A percentile compares a stretch with the other conserved stretches of the same genome.
Conservation (phyloP, 2,329 filamentous ascomycete genomes). For the Penicillium sp. region DNA sequence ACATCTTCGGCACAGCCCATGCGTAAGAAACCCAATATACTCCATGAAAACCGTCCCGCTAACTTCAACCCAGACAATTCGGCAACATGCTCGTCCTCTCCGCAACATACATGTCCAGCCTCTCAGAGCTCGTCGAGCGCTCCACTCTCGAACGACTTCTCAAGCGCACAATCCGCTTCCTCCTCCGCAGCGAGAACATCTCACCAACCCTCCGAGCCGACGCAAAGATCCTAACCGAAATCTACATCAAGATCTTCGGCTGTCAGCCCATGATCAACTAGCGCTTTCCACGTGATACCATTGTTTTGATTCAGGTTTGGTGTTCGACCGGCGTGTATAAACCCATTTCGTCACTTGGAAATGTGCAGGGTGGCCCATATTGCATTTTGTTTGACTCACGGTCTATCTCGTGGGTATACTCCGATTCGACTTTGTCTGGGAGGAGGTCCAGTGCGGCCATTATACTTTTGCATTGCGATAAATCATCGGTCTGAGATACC, state of each 20-base stretch:
- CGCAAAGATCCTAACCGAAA: conserved; percentile 63
- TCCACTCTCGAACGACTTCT: conserved; percentile 59
- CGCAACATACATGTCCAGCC: conserved; percentile 67
- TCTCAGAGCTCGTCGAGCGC: conserved; percentile 56
- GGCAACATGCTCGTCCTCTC: conserved; percentile 90
- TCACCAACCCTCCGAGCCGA: conserved; percentile 72
- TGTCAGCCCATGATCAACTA: conserved; percentile 13
- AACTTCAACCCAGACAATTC: conserved; percentile 66
- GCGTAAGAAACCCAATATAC: conserved; percentile 62
- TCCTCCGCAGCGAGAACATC: conserved; percentile 64
- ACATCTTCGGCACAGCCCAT: conserved; percentile 91
- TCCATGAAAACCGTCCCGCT: neutral
- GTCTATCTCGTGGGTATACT: neutral
- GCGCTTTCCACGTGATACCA: neutral
- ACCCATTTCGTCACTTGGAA: neutral
- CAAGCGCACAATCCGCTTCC: conserved; percentile 68
- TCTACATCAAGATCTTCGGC: conserved; percentile 46
- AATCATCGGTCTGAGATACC: neutral
- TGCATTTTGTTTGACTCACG: neutral
- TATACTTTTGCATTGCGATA: neutral
- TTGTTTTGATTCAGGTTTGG: conserved; percentile 6
- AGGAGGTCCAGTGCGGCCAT: neutral
- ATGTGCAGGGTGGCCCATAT: neutral
- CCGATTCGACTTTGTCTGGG: neutral
- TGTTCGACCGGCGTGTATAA: conserved; percentile 3